Evolutionary conservation across 495 filamentous ascomycete species (phyloP).

Genomic region (Hyaloscypha bicolor): DNA sequence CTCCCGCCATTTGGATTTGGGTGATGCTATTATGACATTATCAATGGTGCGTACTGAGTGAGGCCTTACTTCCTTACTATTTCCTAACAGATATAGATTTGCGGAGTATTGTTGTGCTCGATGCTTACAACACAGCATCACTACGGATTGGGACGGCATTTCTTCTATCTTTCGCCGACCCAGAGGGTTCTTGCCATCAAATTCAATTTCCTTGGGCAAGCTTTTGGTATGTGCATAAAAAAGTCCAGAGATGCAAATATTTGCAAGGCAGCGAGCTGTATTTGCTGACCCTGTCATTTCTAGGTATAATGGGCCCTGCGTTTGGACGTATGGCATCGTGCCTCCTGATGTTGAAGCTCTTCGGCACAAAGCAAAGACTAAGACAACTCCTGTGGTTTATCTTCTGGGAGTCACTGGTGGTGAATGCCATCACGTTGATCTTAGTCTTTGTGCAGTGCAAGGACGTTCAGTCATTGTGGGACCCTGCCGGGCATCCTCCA

Average conservation of each 20-base stretch:
- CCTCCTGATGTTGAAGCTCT: constrained; percentile 4
- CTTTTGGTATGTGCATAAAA: constrained; percentile 1
- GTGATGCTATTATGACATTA: constrained; percentile 12
- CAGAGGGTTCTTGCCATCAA: constrained; percentile 1
- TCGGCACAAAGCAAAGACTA: background rate
- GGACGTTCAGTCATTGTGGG: constrained; percentile 9
- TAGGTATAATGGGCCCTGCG: constrained; percentile 9
- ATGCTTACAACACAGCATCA: too few relatives aligned
- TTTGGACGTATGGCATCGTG: constrained; percentile 11
- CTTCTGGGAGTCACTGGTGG: background rate
- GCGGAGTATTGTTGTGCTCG: background rate
- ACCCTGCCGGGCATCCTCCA: background rate
- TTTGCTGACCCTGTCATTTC: background rate
- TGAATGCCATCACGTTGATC: constrained; percentile 1
- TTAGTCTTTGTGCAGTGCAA: constrained; percentile 9
- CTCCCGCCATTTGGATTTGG: background rate
- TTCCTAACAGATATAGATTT: background rate
- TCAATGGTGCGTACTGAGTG: constrained; percentile 7
- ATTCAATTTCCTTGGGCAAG: constrained; percentile 13
- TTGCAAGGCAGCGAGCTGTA: background rate
- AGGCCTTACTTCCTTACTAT: too few relatives aligned
- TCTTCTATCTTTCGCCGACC: background rate
- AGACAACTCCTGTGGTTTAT: background rate
- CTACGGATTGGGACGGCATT: constrained; percentile 10
- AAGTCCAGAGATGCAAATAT: background rate